These are phyloP conservation scores for Dactylis glomerata DNA, from an alignment of 176 grass and related monocot genomes.

Conservation along the genomic window DNA sequence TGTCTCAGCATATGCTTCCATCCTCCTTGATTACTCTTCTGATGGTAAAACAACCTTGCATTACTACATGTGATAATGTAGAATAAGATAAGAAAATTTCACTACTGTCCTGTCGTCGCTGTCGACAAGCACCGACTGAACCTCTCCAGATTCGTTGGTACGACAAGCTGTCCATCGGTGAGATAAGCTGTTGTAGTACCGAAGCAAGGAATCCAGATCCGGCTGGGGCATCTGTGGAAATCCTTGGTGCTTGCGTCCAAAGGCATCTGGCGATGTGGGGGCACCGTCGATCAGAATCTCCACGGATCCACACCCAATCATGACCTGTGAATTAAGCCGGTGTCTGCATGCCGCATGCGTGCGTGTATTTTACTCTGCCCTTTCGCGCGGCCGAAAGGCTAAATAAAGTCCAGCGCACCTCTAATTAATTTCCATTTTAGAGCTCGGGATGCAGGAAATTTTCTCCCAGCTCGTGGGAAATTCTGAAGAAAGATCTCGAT, in stretches of 20 bases:
- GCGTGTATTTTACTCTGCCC: neutral
- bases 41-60: no score
- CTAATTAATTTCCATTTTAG: neutral
- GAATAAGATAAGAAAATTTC: no score
- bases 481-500: no score
- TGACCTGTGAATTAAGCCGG: neutral
- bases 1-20: no score
- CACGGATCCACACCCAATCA: constrained; percentile 33
- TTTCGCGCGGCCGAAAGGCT: neutral
- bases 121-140: neutral
- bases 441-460: no score
- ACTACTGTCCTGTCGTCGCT: no score
- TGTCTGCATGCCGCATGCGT: neutral
- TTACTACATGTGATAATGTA: no score
- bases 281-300: constrained; percentile 36
- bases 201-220: constrained; percentile 35
- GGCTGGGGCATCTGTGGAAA: neutral
- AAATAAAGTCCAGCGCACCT: no score
- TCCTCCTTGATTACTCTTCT: no score
- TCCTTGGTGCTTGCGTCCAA: constrained; percentile 27
- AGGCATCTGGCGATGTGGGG: constrained; percentile 5
- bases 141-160: constrained; percentile 8
- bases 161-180: neutral
- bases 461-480: no score
- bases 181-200: neutral